Conservation (phyloP, 2,329 filamentous ascomycete species). For the Pleomassaria siparia region DNA sequence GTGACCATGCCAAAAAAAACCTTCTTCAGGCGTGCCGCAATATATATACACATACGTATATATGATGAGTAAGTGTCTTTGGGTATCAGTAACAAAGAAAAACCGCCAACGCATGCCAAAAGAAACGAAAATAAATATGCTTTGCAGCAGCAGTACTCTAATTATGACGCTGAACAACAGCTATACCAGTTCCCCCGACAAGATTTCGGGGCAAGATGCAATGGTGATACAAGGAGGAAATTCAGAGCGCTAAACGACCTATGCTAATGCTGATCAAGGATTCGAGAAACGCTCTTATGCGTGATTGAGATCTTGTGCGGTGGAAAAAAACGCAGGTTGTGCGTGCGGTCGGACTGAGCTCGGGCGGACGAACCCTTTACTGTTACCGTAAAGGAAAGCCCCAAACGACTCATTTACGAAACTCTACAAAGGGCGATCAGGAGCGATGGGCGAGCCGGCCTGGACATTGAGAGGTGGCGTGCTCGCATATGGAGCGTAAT, state of each 20-base stretch:
- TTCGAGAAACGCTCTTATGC: background rate
- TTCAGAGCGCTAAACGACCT: constrained; percentile 7
- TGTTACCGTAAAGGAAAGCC: background rate
- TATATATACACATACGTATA: too few species aligned
- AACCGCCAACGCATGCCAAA: constrained; percentile 1
- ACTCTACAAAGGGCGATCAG: background rate
- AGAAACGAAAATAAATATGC: constrained; percentile 10
- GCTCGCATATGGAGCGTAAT: constrained; percentile 24
- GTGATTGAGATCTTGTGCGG: background rate
- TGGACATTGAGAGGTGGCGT: constrained; percentile 36
- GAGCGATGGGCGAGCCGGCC: constrained; percentile 21
- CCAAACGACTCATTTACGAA: background rate
- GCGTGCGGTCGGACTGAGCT: background rate
- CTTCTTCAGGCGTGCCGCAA: too few species aligned
- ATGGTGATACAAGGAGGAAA: constrained; percentile 1
- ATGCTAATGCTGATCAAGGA: constrained; percentile 5
- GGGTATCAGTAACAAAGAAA: constrained; percentile 13
- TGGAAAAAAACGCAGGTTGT: background rate
- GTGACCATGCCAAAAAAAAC: too few species aligned
- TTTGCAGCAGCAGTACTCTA: constrained; percentile 12
- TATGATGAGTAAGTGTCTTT: too few species aligned
- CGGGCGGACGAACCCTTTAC: background rate
- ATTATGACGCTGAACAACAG: background rate
- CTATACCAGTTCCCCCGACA: background rate
- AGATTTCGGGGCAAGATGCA: background rate